Evolutionary conservation across 1,284 basidiomycete species (phyloP), one percentile per base, ranked within the genome.

Genomic region (Boletus mariae): DNA sequence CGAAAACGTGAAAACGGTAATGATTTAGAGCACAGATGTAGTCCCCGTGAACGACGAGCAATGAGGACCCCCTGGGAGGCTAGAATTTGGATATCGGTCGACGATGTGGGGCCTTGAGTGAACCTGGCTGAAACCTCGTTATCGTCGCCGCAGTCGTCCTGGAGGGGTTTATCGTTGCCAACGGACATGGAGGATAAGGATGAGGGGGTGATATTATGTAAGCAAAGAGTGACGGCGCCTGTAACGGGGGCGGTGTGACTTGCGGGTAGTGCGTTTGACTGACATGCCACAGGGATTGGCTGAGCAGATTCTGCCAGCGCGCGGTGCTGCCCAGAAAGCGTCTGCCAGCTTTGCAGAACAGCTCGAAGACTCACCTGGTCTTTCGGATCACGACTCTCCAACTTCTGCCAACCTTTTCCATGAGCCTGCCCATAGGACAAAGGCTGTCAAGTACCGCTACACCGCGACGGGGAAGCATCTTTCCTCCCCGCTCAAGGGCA

Each of bases 371-470:
- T 69, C 66, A 1, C 55, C 63, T n/a, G 55, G 57, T 23, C 65
- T 26, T 25, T 59, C 65, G 25, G 66, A 67, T 10, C 46, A 17
- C 34, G 65, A 60, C 40, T 49, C 59, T 3, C 48, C 54, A 0
- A 23, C 50, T 0, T 32, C 59, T 2, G 54, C 60, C 10, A 62
- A 58, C 52, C 61, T 55, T 10, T 68, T 71, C 44, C 60, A 56
- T 11, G 67, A 61, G 15, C 63, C 66, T 3, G 31, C 55, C 1
- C 56, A 53, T 11, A 58, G 46, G 41, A 51, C 66, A 53, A 66
- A 60, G 54, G 52, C 59, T 37, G 63, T 68, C 56, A 71, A 71
- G 45, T 71, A 64, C 53, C 66, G 66, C 46, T 68, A 68, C 47
- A 65, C 48, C 5, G 69, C 65, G 43, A 65, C 64, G 15, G 69